Evolutionary conservation across 176 grass and related monocot species (phyloP).

Genomic region (Thalia dealbata): DNA sequence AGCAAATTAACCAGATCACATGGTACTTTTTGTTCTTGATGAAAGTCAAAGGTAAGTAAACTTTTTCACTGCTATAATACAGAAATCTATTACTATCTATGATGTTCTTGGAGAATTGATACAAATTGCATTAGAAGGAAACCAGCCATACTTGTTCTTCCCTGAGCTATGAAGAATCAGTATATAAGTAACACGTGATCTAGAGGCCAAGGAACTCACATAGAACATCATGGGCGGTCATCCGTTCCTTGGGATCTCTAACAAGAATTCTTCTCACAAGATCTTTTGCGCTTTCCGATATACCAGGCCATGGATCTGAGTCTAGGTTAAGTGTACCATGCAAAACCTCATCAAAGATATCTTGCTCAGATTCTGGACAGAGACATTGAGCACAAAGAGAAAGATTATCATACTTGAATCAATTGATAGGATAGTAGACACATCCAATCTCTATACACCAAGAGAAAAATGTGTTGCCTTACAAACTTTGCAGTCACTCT

Average conservation of each 20-base stretch:
- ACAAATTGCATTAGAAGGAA: slow-evolving; percentile 1
- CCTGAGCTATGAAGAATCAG: background rate
- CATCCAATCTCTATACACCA: background rate
- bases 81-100: background rate
- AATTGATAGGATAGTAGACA: background rate
- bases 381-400: background rate
- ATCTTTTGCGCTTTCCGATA: slow-evolving; percentile 5
- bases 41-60: background rate
- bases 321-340: background rate
- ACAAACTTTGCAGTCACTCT: background rate
- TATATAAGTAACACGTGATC: background rate
- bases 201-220: background rate
- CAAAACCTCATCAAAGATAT: slow-evolving; percentile 7
- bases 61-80: background rate
- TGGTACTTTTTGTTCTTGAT: background rate
- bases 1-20: background rate
- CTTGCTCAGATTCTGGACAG: background rate
- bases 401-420: background rate
- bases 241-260: slow-evolving; percentile 1
- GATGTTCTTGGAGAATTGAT: background rate
- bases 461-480: too few relatives aligned
- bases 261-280: slow-evolving; percentile 3
- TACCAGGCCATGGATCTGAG: slow-evolving; percentile 1
- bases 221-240: slow-evolving; percentile 1
- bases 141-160: background rate